phyloP scores from a whole-genome alignment of 768 basidiomycete genomes.

The Suillus cothurnatus region DNA sequence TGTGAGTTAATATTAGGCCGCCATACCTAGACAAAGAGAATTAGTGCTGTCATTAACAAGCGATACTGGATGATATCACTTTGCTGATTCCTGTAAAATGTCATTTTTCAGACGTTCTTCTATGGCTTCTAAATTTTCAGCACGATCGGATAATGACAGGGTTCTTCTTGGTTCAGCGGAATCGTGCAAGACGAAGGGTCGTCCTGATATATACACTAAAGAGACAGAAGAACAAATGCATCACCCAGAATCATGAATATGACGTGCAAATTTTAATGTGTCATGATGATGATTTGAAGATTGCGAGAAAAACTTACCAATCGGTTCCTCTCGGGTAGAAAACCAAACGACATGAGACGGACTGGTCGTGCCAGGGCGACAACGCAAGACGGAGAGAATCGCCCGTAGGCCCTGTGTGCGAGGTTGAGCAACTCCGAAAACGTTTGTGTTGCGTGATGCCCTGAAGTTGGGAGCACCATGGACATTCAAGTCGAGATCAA shows the following conservation, averaged over 20 bases:
- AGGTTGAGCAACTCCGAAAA: constrained; percentile 96
- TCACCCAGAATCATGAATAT: constrained; percentile 6
- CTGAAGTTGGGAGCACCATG: constrained; percentile 97
- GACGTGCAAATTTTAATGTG: not conserved
- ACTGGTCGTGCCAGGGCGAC: constrained; percentile 62
- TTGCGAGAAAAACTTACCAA: constrained; percentile 54
- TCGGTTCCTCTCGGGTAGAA: constrained; percentile 94
- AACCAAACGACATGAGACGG: constrained; percentile 91
- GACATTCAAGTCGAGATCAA: constrained; percentile 88
- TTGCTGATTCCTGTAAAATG: constrained; percentile 81
- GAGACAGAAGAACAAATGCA: constrained; percentile 4
- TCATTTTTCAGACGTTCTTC: constrained; percentile 88
- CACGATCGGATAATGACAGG: constrained; percentile 84
- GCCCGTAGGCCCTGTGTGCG: constrained; percentile 89
- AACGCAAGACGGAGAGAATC: constrained; percentile 82
- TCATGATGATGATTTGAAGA: not conserved
- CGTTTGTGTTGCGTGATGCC: constrained; percentile 80
- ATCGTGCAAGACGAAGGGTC: constrained; percentile 92
- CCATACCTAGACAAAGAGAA: constrained; percentile 60
- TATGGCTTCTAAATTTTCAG: constrained; percentile 92
- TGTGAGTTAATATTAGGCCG: constrained; percentile 89
- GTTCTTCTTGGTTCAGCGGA: constrained; percentile 80
- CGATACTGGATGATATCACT: constrained; percentile 41
- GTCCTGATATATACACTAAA: constrained; percentile 83
- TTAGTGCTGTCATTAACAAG: constrained; percentile 11